Evolutionary conservation across 192 early-diverging fungal species (phyloP).

Genomic region (Coemansia sp.): DNA sequence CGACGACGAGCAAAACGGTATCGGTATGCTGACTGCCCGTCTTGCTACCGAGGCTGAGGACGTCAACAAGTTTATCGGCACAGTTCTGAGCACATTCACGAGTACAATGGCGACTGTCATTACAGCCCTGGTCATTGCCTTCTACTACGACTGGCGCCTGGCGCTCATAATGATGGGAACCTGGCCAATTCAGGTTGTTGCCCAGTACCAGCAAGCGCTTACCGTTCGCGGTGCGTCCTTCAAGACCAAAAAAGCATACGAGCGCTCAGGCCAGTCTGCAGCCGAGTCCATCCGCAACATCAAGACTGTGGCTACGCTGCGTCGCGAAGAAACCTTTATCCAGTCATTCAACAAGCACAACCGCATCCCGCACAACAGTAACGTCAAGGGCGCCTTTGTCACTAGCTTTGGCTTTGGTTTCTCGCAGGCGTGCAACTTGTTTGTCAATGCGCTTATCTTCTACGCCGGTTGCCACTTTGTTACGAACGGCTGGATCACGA

Average conservation of each 20-base stretch:
- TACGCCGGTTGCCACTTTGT: slow-evolving; percentile 57
- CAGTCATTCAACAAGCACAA: slow-evolving; percentile 46
- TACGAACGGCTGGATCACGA: slow-evolving; percentile 50
- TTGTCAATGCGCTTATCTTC: slow-evolving; percentile 58
- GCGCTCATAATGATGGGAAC: slow-evolving; percentile 62
- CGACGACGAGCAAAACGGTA: slow-evolving; percentile 65
- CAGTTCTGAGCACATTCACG: slow-evolving; percentile 29
- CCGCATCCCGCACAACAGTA: slow-evolving; percentile 46
- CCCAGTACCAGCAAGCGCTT: slow-evolving; percentile 63
- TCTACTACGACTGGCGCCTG: slow-evolving; percentile 59
- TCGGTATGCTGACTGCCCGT: slow-evolving; percentile 67
- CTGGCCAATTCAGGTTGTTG: slow-evolving; percentile 66
- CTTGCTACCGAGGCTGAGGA: slow-evolving; percentile 69
- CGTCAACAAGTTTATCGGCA: slow-evolving; percentile 50
- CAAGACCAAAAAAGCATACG: slow-evolving; percentile 64
- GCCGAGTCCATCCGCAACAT: slow-evolving; percentile 84
- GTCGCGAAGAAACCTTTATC: slow-evolving; percentile 57
- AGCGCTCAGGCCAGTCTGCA: slow-evolving; percentile 64
- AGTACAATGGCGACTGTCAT: slow-evolving; percentile 33
- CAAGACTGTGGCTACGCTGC: slow-evolving; percentile 75
- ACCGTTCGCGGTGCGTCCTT: slow-evolving; percentile 44
- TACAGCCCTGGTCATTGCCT: slow-evolving; percentile 49
- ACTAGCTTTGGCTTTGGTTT: slow-evolving; percentile 55
- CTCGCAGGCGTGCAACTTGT: slow-evolving; percentile 56
- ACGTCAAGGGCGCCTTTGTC: slow-evolving; percentile 37